A percentile compares a stretch with the other conserved stretches of the same genome.
phyloP scores from a whole-genome alignment of 2,329 filamentous ascomycete genomes.

The Cladosporium austrohemisphaericum region DNA sequence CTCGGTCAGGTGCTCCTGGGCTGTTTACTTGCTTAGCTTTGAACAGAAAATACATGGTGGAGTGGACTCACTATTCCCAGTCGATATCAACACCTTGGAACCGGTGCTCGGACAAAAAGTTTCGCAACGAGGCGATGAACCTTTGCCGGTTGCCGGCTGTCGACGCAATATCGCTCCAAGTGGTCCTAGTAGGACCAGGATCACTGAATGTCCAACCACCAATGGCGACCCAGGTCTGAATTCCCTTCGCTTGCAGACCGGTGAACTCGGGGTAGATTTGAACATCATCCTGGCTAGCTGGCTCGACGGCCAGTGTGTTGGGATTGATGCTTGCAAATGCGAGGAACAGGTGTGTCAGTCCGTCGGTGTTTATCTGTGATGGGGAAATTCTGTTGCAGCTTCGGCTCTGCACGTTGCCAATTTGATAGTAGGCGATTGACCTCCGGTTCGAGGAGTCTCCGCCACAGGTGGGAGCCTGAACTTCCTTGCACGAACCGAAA shows the following conservation, averaged over 20 bases:
- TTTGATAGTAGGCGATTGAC: too few species aligned
- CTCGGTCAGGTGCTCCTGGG: constrained; percentile 30
- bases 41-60: too few species aligned
- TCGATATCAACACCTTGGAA: too few species aligned
- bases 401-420: constrained; percentile 19
- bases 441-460: too few species aligned
- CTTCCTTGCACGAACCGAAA: too few species aligned
- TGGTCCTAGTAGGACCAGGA: constrained; percentile 10
- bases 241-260: constrained; percentile 4
- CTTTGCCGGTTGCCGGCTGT: too few species aligned
- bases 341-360: constrained; percentile 13
- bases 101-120: too few species aligned
- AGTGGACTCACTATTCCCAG: too few species aligned
- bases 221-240: constrained; percentile 10
- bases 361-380: constrained; percentile 21
- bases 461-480: too few species aligned
- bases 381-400: constrained; percentile 34
- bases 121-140: too few species aligned
- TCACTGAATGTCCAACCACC: constrained; percentile 16
- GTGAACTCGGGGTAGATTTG: constrained; percentile 18
- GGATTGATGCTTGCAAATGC: constrained; percentile 35
- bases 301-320: constrained; percentile 25
- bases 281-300: constrained; percentile 26
- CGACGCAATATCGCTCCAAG: too few species aligned
- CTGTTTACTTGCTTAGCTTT: too few species aligned